Evolutionary conservation across 2,329 filamentous ascomycete genomes (phyloP).

Genomic region (Penicillium brasilianum): DNA sequence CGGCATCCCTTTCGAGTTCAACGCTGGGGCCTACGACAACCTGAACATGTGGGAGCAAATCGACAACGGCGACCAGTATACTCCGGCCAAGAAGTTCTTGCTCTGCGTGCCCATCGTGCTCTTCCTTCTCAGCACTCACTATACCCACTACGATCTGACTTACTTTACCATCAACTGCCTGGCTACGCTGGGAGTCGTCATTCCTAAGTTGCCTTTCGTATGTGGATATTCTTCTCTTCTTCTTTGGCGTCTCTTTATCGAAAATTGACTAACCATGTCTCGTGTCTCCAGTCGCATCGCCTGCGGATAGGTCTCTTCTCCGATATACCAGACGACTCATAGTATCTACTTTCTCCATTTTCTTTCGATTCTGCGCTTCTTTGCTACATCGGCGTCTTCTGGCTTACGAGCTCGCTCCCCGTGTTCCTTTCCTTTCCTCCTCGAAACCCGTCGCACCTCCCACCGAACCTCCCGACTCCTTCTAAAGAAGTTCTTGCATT

Average conservation of each 20-base stretch:
- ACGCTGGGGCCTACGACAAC: slow-evolving; percentile 97
- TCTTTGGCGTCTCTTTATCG: neutral
- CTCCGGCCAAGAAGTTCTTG: slow-evolving; percentile 97
- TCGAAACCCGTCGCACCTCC: slow-evolving; percentile 7
- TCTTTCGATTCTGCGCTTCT: slow-evolving; percentile 23
- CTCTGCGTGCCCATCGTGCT: slow-evolving; percentile 91
- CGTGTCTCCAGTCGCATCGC: slow-evolving; percentile 67
- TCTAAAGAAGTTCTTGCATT: slow-evolving; percentile 31
- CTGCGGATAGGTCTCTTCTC: slow-evolving; percentile 78
- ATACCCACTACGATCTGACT: slow-evolving; percentile 95
- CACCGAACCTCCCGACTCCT: slow-evolving; percentile 21
- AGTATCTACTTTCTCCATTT: slow-evolving; percentile 22
- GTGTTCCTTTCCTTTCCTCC: slow-evolving; percentile 23
- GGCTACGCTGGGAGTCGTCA: slow-evolving; percentile 88
- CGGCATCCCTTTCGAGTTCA: slow-evolving; percentile 98
- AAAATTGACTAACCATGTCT: slow-evolving; percentile 32
- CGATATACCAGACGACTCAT: slow-evolving; percentile 66
- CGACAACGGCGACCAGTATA: slow-evolving; percentile 98
- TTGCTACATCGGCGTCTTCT: slow-evolving; percentile 29
- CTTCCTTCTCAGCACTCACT: slow-evolving; percentile 96
- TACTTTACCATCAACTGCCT: slow-evolving; percentile 98
- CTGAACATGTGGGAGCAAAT: slow-evolving; percentile 99
- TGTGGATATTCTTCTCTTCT: slow-evolving; percentile 53
- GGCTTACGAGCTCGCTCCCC: slow-evolving; percentile 22
- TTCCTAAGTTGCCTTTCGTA: slow-evolving; percentile 95